Evolutionary conservation across 78 protist species (phyloP).

Genomic region (slime mould (Dictyostelium discoideum)): DNA sequence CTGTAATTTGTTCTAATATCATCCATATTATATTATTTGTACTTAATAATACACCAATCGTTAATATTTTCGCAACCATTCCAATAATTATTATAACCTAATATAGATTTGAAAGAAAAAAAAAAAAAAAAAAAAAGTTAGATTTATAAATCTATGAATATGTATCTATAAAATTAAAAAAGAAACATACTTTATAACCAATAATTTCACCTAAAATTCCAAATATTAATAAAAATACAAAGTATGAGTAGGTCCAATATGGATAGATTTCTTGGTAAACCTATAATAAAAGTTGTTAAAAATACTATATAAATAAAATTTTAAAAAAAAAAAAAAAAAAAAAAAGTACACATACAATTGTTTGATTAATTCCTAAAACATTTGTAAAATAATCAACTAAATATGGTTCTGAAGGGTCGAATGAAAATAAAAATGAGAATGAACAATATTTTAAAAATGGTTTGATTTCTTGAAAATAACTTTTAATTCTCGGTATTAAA

Average conservation of each 20-base stretch:
- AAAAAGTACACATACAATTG: neutral
- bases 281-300: neutral
- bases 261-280: conserved; percentile 45
- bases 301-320: neutral
- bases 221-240: conserved; percentile 40
- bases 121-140: too few species aligned
- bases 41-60: neutral
- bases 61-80: conserved; percentile 28
- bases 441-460: conserved; percentile 53
- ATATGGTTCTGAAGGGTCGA: conserved; percentile 62
- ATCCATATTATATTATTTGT: conserved; percentile 30
- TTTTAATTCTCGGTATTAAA: neutral
- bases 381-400: conserved; percentile 54
- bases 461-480: neutral
- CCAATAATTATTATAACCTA: conserved; percentile 50
- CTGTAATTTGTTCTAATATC: conserved; percentile 52
- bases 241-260: conserved; percentile 59
- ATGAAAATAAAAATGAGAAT: conserved; percentile 56
- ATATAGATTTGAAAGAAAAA: neutral
- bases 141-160: neutral
- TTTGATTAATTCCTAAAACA: conserved; percentile 20
- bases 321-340: neutral
- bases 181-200: conserved; percentile 43
- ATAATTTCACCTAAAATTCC: conserved; percentile 61
- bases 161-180: neutral